These are phyloP conservation scores for Eragrostis curvula DNA, from an alignment of 176 grass and related monocot species.

Conservation along the genomic window DNA sequence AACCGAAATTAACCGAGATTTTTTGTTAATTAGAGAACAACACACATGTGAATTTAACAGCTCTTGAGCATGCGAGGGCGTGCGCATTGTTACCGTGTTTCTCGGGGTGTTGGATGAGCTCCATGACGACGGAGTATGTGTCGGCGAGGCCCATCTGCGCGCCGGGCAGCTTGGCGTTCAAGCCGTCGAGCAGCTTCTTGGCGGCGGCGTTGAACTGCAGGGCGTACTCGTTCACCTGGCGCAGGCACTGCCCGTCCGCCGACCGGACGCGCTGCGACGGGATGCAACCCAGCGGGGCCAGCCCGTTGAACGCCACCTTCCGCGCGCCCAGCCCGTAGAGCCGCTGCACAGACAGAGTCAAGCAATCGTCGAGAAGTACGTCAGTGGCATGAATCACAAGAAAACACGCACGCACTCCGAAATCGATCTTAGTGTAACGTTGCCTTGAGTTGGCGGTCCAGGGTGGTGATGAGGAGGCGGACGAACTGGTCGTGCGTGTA, in stretches of 20 bases:
- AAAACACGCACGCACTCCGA: too few relatives aligned
- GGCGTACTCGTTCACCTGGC: slow-evolving; percentile 63
- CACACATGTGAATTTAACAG: too few relatives aligned
- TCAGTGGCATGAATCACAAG: too few relatives aligned
- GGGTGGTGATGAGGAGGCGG: slow-evolving; percentile 65
- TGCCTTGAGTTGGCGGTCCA: slow-evolving; percentile 81
- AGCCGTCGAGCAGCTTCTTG: slow-evolving; percentile 61
- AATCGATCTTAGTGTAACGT: too few relatives aligned
- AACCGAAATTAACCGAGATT: too few relatives aligned
- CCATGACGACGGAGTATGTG: slow-evolving; percentile 76
- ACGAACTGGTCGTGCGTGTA: slow-evolving; percentile 89
- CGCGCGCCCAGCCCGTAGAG: slow-evolving; percentile 81
- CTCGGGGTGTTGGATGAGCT: slow-evolving; percentile 78
- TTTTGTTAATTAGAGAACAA: too few relatives aligned
- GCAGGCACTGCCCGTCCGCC: slow-evolving; percentile 59
- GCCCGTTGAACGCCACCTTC: slow-evolving; percentile 70
- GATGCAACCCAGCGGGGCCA: slow-evolving; percentile 88
- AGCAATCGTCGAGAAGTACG: too few relatives aligned
- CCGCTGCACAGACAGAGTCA: slow-evolving; percentile 41
- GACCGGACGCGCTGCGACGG: slow-evolving; percentile 73
- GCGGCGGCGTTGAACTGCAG: slow-evolving; percentile 74
- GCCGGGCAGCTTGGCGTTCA: slow-evolving; percentile 72
- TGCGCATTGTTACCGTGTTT: slow-evolving; percentile 53
- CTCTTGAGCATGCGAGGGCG: too few relatives aligned
- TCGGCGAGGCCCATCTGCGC: slow-evolving; percentile 68